phyloP scores from a whole-genome alignment of 140 eudicot genomes.

The Erigeron philadelphicus region DNA sequence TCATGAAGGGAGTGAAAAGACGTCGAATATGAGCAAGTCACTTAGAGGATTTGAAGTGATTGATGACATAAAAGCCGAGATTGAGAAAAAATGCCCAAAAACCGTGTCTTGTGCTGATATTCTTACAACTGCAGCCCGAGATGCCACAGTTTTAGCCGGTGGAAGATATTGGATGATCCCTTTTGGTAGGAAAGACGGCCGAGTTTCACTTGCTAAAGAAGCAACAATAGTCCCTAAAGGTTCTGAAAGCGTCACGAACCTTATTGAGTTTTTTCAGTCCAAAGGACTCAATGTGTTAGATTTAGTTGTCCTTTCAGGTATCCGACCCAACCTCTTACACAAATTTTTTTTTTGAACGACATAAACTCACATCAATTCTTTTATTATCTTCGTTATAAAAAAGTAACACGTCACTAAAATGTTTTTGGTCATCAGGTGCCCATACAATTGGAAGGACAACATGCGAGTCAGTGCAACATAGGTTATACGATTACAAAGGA shows the following conservation, averaged over 20 bases:
- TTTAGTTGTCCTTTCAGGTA: conserved; percentile 81
- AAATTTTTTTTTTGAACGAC: background rate
- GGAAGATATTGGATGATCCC: conserved; percentile 77
- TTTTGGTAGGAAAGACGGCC: conserved; percentile 79
- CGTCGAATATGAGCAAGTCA: conserved; percentile 53
- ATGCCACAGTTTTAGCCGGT: conserved; percentile 52
- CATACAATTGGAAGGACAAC: conserved; percentile 77
- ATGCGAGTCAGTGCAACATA: conserved; percentile 57
- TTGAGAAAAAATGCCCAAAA: conserved; percentile 68
- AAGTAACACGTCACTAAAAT: background rate
- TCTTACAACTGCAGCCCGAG: conserved; percentile 59
- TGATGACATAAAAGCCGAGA: conserved; percentile 61
- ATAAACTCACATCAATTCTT: background rate
- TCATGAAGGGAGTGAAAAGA: conserved; percentile 65
- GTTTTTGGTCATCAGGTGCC: conserved; percentile 40
- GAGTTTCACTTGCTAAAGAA: conserved; percentile 56
- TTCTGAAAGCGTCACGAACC: conserved; percentile 55
- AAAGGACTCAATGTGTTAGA: conserved; percentile 66
- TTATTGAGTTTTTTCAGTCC: conserved; percentile 72
- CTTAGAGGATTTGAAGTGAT: conserved; percentile 72
- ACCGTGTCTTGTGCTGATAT: conserved; percentile 86
- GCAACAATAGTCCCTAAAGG: conserved; percentile 61
- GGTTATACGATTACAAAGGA: conserved; percentile 65
- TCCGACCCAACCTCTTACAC: background rate
- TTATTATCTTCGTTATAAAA: background rate